Base-by-base conservation (phyloP, 768 basidiomycete genomes). In the Rubroboletus satanas region DNA sequence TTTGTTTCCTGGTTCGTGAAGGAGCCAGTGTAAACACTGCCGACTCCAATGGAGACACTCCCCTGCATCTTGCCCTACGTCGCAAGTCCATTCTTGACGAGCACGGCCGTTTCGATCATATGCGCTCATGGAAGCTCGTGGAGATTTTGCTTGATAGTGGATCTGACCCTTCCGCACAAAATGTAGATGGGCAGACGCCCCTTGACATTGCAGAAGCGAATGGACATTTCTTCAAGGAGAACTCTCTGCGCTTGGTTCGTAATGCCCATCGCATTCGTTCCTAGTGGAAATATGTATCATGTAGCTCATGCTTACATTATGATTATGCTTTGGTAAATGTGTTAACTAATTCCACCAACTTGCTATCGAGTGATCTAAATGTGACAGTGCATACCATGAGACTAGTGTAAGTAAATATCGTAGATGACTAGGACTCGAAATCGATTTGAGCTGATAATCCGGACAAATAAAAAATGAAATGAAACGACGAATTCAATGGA, bases 91-190 rank as follows among this genome's bases (percentile, higher is more conserved):
- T 32, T 12, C 7, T 46, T 33, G 18, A 9, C 7, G n/a, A 45
- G 11, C 1, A 8, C 14, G 4, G 4, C 7, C 0, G 15, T 3
- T 14, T 5, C 15, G 0, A 5, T 11, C 14, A 15, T 9, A 1
- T 0, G 28, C 8, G 5, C 2, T 3, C 15, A 15, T 48, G 46
- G 46, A 26, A 7, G 8, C 18, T 11, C 31, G 7, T 33, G 14
- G 39, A 41, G 18, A 26, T 51, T 33, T 12, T 38, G 11, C 42
- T 51, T 1, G 1, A 28, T 11, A 11, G 4, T 51, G 51, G 51
- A 35, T 15, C 51, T 23, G 51, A 51, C 17, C 33, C 42, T 2
- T 35, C 17, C 11, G n/a, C 33, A 14, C 32, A 7, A 31, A 51
- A 51, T 35, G 32, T 1, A 3, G 42, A 36, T 45, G 42, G 26